Evolutionary conservation across 169 alveolate species (phyloP), one percentile per base, ranked within the genome.

Genomic region (Plasmodium adleri): DNA sequence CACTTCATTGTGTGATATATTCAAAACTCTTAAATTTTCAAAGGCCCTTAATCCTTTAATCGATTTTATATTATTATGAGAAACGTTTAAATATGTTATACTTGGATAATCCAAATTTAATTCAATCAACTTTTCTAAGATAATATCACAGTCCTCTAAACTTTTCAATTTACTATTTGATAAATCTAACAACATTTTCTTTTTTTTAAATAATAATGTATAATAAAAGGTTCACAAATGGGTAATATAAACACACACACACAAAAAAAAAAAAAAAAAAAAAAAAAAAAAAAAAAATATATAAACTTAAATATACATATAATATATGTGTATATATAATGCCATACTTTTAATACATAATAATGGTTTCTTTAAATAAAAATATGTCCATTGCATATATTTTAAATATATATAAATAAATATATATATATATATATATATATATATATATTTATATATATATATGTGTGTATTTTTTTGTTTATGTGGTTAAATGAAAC

Each of bases 41-140:
- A 78, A 78, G 49, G 17, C 60, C 13, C 89, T 56, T 39, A 78
- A 26, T 32, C 89, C 89, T 64, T 78, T 78, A 8, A 78, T 12
- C 9, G 78, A 66, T 22, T 45, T 67, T 15, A 78, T 47, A 43
- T 32, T 22, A 24, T 78, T 78, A 58, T 78, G 13, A 43, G 89
- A 78, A 22, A 70, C 89, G 59, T 78, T 72, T 50, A 78, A 60
- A 59, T 78, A 78, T 17, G 89, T 78, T 43, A 78, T 71, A 47
- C 89, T 78, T 24, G 89, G 64, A 45, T 78, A 78, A 39, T 59
- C 89, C 8, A 62, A 50, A 71, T 78, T 66, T 15, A 64, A 39
- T 24, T 78, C 89, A 12, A 78, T 78, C 28, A 78, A 13, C 32
- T 78, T 78, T 58, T 78, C 89, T 43, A 78, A 60, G 24, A 78